phyloP scores from a whole-genome alignment of 192 early-diverging fungal genomes.

The Allomyces arbusculus region DNA sequence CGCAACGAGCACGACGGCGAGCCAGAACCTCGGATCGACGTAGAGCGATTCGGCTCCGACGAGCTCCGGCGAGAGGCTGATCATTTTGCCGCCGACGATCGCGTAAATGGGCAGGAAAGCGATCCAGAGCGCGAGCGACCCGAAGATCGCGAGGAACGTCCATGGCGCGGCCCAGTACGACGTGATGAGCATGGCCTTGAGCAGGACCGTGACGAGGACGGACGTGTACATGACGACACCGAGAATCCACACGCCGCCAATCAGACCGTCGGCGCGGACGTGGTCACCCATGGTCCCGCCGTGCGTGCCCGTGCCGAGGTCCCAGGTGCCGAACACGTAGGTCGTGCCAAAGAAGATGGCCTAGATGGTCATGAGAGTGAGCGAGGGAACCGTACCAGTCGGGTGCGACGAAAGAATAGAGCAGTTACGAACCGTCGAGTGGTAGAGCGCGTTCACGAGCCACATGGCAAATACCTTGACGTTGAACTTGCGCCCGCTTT shows the following conservation, averaged over 20 bases:
- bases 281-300: conserved; percentile 20
- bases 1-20: conserved; percentile 63
- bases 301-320: too few relatives aligned
- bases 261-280: conserved; percentile 45
- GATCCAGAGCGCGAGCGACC: conserved; percentile 82
- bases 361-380: too few relatives aligned
- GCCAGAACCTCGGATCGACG: conserved; percentile 43
- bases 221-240: conserved; percentile 75
- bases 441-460: conserved; percentile 77
- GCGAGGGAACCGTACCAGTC: too few relatives aligned
- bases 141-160: conserved; percentile 75
- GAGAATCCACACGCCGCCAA: conserved; percentile 75
- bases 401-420: too few relatives aligned
- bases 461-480: conserved; percentile 76
- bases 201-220: conserved; percentile 71
- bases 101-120: conserved; percentile 67
- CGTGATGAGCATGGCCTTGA: conserved; percentile 75
- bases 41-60: too few relatives aligned
- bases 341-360: too few relatives aligned
- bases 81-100: conserved; percentile 37
- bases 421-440: conserved; percentile 46
- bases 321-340: too few relatives aligned
- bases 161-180: conserved; percentile 70
- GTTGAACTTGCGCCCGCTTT: conserved; percentile 33
- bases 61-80: conserved; percentile 36